Conservation (phyloP, 805 yeast genomes). For the Candida lessepsii region DNA sequence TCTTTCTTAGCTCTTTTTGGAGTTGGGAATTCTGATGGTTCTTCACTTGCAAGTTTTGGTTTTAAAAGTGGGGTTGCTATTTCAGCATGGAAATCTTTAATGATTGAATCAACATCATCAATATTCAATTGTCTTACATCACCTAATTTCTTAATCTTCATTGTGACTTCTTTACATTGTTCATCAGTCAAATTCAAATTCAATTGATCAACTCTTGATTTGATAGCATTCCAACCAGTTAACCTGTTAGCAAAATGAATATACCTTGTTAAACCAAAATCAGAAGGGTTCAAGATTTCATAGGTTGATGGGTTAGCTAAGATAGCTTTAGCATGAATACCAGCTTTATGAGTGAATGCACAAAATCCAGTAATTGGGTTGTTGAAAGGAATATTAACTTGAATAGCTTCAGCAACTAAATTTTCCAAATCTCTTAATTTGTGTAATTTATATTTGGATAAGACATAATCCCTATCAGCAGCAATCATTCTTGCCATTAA, state of each 20-base stretch:
- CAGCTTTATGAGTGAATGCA: constrained; percentile 65
- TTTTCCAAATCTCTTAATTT: constrained; percentile 58
- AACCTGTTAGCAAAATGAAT: constrained; percentile 60
- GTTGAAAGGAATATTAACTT: constrained; percentile 59
- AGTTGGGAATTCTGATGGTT: constrained; percentile 11
- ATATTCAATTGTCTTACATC: constrained; percentile 59
- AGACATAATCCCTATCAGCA: constrained; percentile 57
- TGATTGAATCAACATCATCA: constrained; percentile 61
- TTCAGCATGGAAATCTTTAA: constrained; percentile 52
- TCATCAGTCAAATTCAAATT: constrained; percentile 55
- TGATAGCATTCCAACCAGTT: constrained; percentile 65
- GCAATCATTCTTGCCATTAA: constrained; percentile 65
- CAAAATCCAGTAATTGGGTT: constrained; percentile 65
- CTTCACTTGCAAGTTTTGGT: constrained; percentile 8
- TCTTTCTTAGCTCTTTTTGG: constrained; percentile 10
- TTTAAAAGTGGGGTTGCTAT: constrained; percentile 28
- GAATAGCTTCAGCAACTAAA: constrained; percentile 58
- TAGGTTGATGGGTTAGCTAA: constrained; percentile 64
- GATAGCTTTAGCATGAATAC: constrained; percentile 62
- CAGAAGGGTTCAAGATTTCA: constrained; percentile 57
- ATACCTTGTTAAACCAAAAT: constrained; percentile 60
- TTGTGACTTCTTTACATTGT: constrained; percentile 55
- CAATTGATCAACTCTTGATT: constrained; percentile 59
- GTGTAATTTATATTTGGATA: constrained; percentile 54
- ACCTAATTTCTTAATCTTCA: constrained; percentile 55